Percentiles rank a stretch among this genome's conserved stretches.
Evolutionary conservation across 345 rosid species (phyloP).

Genomic region (Carallia pectinifolia): DNA sequence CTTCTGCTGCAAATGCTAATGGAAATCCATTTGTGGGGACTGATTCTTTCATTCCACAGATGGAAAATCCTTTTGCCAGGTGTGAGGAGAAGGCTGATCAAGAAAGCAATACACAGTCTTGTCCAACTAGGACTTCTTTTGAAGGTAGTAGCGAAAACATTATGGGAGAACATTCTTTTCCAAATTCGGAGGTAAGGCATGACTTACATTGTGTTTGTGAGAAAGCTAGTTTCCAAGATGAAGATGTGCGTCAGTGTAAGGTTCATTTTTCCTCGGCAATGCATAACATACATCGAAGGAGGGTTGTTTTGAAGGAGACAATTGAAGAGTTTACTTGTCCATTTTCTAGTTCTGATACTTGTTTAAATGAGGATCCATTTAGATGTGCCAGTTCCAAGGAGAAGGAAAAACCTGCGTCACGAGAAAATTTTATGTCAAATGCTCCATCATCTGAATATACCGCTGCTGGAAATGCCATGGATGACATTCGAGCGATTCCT

Average conservation of each 20-base stretch:
- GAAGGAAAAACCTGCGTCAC: too few relatives aligned
- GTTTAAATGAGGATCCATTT: slow-evolving; percentile 22
- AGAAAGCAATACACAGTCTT: not conserved
- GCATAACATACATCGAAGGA: slow-evolving; percentile 22
- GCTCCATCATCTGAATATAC: slow-evolving; percentile 16
- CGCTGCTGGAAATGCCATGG: slow-evolving; percentile 16
- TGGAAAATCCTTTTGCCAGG: slow-evolving; percentile 12
- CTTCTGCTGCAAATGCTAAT: slow-evolving; percentile 17
- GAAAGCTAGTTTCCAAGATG: slow-evolving; percentile 7
- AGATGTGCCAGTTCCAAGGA: not conserved
- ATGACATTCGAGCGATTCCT: too few relatives aligned
- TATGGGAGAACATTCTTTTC: slow-evolving; percentile 8
- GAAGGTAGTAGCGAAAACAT: not conserved
- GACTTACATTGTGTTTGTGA: not conserved
- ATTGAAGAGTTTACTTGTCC: slow-evolving; percentile 7
- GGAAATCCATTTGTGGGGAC: slow-evolving; percentile 19
- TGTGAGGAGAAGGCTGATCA: slow-evolving; percentile 6
- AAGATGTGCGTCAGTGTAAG: slow-evolving; percentile 21
- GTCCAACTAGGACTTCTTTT: not conserved
- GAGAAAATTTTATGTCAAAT: slow-evolving; percentile 6
- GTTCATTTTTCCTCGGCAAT: slow-evolving; percentile 17
- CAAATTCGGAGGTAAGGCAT: not conserved
- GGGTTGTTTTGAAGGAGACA: slow-evolving; percentile 16
- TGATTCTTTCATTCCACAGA: slow-evolving; percentile 17
- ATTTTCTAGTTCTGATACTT: slow-evolving; percentile 8